A percentile compares a stretch with the other conserved stretches of the same genome.
phyloP scores from a whole-genome alignment of 345 rosid genomes.

The Bruguiera sexangula region DNA sequence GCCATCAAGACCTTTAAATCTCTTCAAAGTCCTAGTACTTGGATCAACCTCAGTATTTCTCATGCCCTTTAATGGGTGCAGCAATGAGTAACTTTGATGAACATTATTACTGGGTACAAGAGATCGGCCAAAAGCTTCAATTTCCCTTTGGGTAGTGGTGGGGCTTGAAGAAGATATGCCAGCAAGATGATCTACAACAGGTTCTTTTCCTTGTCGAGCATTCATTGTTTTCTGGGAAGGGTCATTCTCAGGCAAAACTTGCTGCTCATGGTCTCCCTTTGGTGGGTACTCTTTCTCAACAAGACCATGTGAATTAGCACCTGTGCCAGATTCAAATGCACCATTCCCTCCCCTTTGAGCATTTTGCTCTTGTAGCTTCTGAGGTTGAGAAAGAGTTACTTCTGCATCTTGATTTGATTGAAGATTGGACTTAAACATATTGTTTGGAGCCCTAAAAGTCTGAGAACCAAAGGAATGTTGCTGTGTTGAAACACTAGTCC shows the following conservation, averaged over 20 bases:
- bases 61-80: conserved; percentile 52
- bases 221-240: conserved; percentile 21
- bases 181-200: conserved; percentile 23
- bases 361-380: conserved; percentile 36
- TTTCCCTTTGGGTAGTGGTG: conserved; percentile 39
- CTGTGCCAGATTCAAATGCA: conserved; percentile 33
- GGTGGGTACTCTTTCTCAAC: conserved; percentile 38
- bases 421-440: conserved; percentile 31
- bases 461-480: conserved; percentile 40
- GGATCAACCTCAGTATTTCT: conserved; percentile 48
- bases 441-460: conserved; percentile 32
- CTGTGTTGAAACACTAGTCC: conserved; percentile 40
- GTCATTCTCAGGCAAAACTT: conserved; percentile 21
- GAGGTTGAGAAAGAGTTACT: conserved; percentile 32
- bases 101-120: conserved; percentile 41
- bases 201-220: conserved; percentile 28
- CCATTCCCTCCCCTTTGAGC: conserved; percentile 34
- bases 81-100: conserved; percentile 42
- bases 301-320: conserved; percentile 34
- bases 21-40: conserved; percentile 42
- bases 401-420: conserved; percentile 40
- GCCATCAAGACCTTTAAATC: conserved; percentile 47
- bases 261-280: conserved; percentile 30
- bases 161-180: conserved; percentile 31
- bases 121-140: conserved; percentile 59